Base-by-base conservation (phyloP, 2,329 filamentous ascomycete genomes). In the Aspergillus candidus region DNA sequence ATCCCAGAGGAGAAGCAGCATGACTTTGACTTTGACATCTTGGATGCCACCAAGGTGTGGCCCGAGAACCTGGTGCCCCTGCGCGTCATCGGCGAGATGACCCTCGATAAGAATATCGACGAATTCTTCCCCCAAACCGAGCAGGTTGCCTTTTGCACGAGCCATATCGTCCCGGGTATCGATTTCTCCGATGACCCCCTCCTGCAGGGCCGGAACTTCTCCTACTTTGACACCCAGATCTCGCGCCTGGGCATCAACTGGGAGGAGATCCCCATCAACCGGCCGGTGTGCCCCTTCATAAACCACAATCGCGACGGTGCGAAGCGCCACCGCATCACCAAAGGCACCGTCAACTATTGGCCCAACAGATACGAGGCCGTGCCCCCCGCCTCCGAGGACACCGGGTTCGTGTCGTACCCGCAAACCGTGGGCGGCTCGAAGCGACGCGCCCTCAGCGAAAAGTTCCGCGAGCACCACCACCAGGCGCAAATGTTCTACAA, bases 41-140 rank as follows among this genome's bases (percentile, higher is more conserved):
- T 94, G 2, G 88, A 94, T 53, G 83, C 87, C 1, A 94, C 88
- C 32, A 93, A 94, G 69, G 66, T 91, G 22, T 93, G 87, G 86
- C 88, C 87, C 0, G 85, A 93, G 60, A 84, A 91, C 11, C 67
- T 82, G 0, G 72, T 89, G 0, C 87, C 87, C 0, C 74, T 91
- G 14, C 78, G 83, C 6, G 86, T 88, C 59, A 86, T 94, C 44
- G 88, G 86, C 32, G 79, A 90, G 63, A 61, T 94, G 1, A 83
- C 90, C 60, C 75, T 94, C 5, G 90, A 93, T 72, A 77, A 78
- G 42, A 91, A 88, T 47, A 73, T 85, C 1, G 86, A 91, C 51
- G 86, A 94, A 60, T 93, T 79, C 70, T 93, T 93, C 67, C 74
- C 86, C 0, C 79, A 93, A 64, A 88, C 83, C 0, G 88, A 94